These are phyloP conservation scores for Henckelia pumila DNA, from an alignment of 257 asterid genomes.

Conservation along the genomic window DNA sequence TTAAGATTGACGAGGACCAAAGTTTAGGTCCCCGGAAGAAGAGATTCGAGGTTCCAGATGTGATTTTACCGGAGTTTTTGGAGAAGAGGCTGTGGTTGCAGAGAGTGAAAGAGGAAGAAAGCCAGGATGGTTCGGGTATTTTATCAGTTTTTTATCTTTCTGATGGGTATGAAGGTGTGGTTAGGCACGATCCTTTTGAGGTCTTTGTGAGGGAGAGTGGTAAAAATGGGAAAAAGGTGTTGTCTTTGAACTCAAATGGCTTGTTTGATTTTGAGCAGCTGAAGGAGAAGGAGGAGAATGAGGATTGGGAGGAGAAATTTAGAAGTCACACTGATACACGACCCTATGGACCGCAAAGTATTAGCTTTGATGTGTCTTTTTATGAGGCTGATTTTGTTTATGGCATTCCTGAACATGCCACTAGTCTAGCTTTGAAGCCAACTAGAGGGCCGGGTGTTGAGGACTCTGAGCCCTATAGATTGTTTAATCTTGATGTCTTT, in stretches of 20 bases:
- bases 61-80: slow-evolving; percentile 69
- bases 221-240: slow-evolving; percentile 54
- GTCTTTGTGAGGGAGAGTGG: slow-evolving; percentile 84
- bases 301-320: slow-evolving; percentile 92
- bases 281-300: slow-evolving; percentile 65
- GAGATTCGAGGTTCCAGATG: slow-evolving; percentile 95
- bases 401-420: slow-evolving; percentile 96
- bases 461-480: slow-evolving; percentile 87
- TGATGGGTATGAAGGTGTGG: slow-evolving; percentile 83
- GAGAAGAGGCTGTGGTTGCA: slow-evolving; percentile 70
- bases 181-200: slow-evolving; percentile 90
- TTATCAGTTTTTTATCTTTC: slow-evolving; percentile 70
- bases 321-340: slow-evolving; percentile 77
- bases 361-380: slow-evolving; percentile 92
- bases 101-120: slow-evolving; percentile 58
- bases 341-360: slow-evolving; percentile 91
- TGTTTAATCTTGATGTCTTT: slow-evolving; percentile 91
- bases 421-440: slow-evolving; percentile 84
- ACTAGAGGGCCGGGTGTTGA: slow-evolving; percentile 88
- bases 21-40: slow-evolving; percentile 65
- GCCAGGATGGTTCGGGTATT: slow-evolving; percentile 42
- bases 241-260: slow-evolving; percentile 86
- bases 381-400: slow-evolving; percentile 88
- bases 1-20: slow-evolving; percentile 87
- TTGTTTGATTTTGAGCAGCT: slow-evolving; percentile 91